Base-by-base conservation (phyloP, 1,139 yeast genomes). In the Meyerozyma carpophila region DNA sequence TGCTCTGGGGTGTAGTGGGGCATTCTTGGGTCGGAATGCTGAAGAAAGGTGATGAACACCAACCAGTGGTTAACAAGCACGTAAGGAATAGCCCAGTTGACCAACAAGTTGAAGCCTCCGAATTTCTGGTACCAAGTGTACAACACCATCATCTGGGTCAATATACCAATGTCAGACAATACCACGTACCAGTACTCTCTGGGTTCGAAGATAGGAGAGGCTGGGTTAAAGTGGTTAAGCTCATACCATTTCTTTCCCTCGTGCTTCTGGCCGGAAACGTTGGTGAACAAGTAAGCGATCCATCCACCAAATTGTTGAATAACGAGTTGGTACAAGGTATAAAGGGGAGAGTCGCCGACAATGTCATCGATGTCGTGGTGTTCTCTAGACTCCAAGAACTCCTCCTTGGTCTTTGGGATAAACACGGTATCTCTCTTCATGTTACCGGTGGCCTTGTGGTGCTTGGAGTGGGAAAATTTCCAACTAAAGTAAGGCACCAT, bases 361-460 rank as follows among this genome's bases (percentile, higher is more conserved):
- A 82, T 57, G 52, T 85, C 91, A 43, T 75, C 70, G 44, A 84
- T 57, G 48, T 71, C 70, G 11, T 65, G 60, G 36, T 63, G 73
- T 14, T 69, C 62, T 43, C 68, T 63, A 32, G 55, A 55, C 49
- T 65, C 61, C 52, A 77, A 61, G 56, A 73, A 82, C 54, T 72
- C 70, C 48, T 83, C 78, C 56, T 77, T 77, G 43, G 84, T 79
- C 59, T 75, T 72, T 48, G 95, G 95, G 43, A 87, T 77, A 58
- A 85, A 87, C 43, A 87, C 95, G 81, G 83, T 87, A 63, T 87
- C 95, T 60, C 85, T 76, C 45, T 84, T 74, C 62, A 87, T 62
- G 65, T 87, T 87, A 52, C 93, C 94, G 41, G 95, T 87, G 44
- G 89, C 87, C 73, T 87, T 86, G 73, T 87, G 95, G 69, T 87